Percentiles rank a stretch among this genome's conserved stretches.
These are phyloP conservation scores for Fonsecaea monophora DNA, from an alignment of 2,329 filamentous ascomycete species.

Conservation along the genomic window DNA sequence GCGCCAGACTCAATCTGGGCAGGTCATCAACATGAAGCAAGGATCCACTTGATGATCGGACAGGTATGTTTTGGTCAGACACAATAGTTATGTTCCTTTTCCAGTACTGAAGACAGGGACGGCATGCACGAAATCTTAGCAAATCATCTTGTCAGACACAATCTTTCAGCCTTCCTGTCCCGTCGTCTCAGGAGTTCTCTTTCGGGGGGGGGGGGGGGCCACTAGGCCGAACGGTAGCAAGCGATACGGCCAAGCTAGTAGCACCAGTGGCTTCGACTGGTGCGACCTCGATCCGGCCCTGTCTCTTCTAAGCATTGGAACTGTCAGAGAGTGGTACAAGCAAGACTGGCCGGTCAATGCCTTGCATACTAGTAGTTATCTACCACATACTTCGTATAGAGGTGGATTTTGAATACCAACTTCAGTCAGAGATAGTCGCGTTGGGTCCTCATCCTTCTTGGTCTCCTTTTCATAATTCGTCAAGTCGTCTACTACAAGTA, in stretches of 20 bases:
- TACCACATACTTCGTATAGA: neutral
- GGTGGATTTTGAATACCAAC: neutral
- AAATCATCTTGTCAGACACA: neutral
- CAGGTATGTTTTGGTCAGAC: neutral
- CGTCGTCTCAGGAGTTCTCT: neutral
- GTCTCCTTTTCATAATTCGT: constrained; percentile 11
- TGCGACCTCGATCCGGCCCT: neutral
- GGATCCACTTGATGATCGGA: neutral
- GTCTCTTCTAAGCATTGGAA: neutral
- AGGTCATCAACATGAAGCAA: constrained; percentile 3
- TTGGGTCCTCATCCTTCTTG: neutral
- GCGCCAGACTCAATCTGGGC: constrained; percentile 4
- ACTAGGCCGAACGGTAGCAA: constrained; percentile 1
- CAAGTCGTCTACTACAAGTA: constrained; percentile 20
- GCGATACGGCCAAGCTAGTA: neutral
- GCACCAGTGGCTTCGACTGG: neutral
- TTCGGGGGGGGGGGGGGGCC: constrained; percentile 4
- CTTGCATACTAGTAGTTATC: neutral
- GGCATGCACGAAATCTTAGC: neutral
- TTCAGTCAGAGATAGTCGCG: neutral
- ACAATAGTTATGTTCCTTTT: neutral
- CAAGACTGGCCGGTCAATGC: neutral
- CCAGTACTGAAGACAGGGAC: neutral
- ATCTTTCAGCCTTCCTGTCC: neutral
- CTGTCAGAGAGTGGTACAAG: neutral